Percentiles rank a stretch among this genome's conserved stretches.
phyloP scores from a whole-genome alignment of 176 grass and related monocot species.

The Oryza coarctata region DNA sequence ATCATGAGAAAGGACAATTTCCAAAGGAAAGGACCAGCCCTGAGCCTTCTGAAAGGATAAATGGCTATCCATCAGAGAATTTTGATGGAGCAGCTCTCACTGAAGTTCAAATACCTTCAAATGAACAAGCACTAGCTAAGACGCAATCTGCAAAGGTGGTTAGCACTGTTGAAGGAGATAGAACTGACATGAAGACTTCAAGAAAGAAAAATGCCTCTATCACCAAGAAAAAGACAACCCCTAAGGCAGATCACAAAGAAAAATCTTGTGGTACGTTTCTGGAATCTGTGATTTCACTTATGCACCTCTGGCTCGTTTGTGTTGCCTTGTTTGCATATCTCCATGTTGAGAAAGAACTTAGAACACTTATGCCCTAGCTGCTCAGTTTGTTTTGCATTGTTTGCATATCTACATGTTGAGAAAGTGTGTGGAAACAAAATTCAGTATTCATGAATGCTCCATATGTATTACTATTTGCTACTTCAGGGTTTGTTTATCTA shows the following conservation, averaged over 20 bases:
- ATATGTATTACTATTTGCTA: no score
- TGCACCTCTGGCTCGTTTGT: conserved; percentile 8
- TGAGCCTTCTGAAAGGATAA: conserved; percentile 18
- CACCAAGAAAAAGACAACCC: conserved; percentile 33
- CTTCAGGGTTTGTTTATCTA: no score
- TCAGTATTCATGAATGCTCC: no score
- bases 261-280: conserved; percentile 52
- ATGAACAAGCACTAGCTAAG: conserved; percentile 20
- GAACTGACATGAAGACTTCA: conserved; percentile 10
- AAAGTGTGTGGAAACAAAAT: no score
- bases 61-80: background rate
- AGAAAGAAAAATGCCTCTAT: conserved; percentile 31
- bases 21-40: conserved; percentile 3
- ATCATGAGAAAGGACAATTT: conserved; percentile 24
- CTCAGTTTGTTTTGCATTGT: background rate
- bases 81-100: conserved; percentile 9
- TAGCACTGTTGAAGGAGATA: conserved; percentile 2
- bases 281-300: background rate
- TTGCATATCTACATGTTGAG: no score
- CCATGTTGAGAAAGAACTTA: conserved; percentile 25
- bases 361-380: background rate
- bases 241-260: conserved; percentile 24
- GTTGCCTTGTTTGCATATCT: conserved; percentile 26
- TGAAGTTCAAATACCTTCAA: background rate
- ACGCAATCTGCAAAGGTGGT: conserved; percentile 32